Percentiles rank a stretch among this genome's conserved stretches.
Evolutionary conservation across 2,329 filamentous ascomycete species (phyloP).

Genomic region (Penicillium rolfsii): DNA sequence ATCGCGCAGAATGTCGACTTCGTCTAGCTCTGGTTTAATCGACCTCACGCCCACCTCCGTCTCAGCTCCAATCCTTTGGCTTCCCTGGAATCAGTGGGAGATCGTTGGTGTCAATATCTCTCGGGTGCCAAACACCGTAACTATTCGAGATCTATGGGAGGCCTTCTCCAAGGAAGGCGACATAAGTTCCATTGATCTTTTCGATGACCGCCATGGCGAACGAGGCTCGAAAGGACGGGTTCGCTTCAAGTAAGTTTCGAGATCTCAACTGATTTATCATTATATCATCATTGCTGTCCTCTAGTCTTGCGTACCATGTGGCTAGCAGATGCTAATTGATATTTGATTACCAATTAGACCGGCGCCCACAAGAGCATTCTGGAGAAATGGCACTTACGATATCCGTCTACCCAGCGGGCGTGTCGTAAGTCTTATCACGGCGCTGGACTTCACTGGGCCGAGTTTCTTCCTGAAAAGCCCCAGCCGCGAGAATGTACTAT

Average conservation of each 20-base stretch:
- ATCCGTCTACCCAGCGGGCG: conserved; percentile 35
- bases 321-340: background rate
- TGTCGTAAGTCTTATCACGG: conserved; percentile 25
- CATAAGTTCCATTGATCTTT: conserved; percentile 62
- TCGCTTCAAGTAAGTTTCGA: conserved; percentile 52
- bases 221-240: conserved; percentile 52
- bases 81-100: conserved; percentile 45
- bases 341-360: conserved; percentile 43
- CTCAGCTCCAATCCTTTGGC: background rate
- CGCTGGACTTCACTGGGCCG: conserved; percentile 29
- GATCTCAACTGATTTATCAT: background rate
- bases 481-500: conserved; percentile 34
- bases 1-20: background rate
- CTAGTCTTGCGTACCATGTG: background rate
- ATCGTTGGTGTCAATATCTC: conserved; percentile 43
- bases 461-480: conserved; percentile 39
- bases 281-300: background rate
- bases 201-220: conserved; percentile 48
- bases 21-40: background rate
- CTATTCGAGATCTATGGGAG: conserved; percentile 51
- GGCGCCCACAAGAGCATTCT: conserved; percentile 58
- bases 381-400: conserved; percentile 42
- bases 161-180: conserved; percentile 58
- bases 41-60: background rate
- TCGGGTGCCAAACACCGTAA: conserved; percentile 40